These are phyloP conservation scores for Pholiota molesta DNA, from an alignment of 768 basidiomycete species.

Conservation along the genomic window DNA sequence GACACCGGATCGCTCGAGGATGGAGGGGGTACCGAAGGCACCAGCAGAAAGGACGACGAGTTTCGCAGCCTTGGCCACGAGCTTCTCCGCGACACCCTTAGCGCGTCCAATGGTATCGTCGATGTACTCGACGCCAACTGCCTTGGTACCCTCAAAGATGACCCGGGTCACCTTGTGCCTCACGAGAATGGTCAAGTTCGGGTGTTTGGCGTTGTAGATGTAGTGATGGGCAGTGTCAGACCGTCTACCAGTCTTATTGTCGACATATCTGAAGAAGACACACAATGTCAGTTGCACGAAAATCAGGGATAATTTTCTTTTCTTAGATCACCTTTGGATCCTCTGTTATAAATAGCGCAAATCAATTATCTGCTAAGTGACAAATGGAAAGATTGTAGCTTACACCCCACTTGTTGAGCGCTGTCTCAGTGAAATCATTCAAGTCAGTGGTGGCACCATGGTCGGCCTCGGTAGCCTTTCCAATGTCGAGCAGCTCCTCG, in stretches of 20 bases:
- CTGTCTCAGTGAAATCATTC: conserved; percentile 44
- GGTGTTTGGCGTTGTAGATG: conserved; percentile 46
- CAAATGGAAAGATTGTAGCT: conserved; percentile 1
- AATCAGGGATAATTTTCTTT: background rate
- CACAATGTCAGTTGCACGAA: background rate
- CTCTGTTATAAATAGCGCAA: conserved; percentile 6
- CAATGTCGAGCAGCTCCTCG: conserved; percentile 51
- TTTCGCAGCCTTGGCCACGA: conserved; percentile 38
- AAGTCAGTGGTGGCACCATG: conserved; percentile 47
- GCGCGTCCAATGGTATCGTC: conserved; percentile 33
- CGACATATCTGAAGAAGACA: conserved; percentile 45
- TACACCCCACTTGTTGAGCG: conserved; percentile 30
- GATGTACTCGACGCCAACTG: conserved; percentile 56
- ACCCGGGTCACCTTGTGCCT: conserved; percentile 46
- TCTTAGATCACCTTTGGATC: conserved; percentile 13
- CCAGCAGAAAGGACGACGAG: conserved; percentile 55
- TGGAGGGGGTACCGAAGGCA: conserved; percentile 57
- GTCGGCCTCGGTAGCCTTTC: conserved; percentile 47
- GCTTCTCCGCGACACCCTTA: conserved; percentile 22
- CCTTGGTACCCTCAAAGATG: conserved; percentile 47
- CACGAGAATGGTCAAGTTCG: conserved; percentile 41
- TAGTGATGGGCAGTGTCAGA: conserved; percentile 58
- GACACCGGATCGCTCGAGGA: conserved; percentile 62
- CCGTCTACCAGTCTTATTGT: conserved; percentile 50
- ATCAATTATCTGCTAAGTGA: background rate